A percentile compares a stretch with the other conserved stretches of the same genome.
Conservation (phyloP, 306 rosid genomes). For the Dryas alaskensis region DNA sequence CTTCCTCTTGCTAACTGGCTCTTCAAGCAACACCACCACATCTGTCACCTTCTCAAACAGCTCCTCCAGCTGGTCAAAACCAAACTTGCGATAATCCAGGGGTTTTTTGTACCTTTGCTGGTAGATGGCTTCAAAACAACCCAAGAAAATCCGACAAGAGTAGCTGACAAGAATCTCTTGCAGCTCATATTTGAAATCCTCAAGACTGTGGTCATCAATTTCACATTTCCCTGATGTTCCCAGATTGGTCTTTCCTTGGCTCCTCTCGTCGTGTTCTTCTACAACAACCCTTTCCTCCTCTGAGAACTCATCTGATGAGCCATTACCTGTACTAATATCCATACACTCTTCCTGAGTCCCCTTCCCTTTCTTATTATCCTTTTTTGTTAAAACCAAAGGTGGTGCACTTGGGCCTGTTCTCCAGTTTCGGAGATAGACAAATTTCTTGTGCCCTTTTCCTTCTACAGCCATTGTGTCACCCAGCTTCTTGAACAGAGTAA, state of each 20-base stretch:
- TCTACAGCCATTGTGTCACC: conserved; percentile 59
- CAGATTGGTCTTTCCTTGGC: conserved; percentile 34
- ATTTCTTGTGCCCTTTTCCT: conserved; percentile 67
- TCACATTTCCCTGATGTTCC: conserved; percentile 36
- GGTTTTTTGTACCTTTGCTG: conserved; percentile 76
- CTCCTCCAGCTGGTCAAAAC: conserved; percentile 69
- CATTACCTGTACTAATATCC: conserved; percentile 44
- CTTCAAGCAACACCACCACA: conserved; percentile 78
- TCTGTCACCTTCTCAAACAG: conserved; percentile 69
- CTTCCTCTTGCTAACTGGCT: conserved; percentile 68
- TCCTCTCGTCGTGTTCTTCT: conserved; percentile 48
- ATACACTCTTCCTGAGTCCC: conserved; percentile 54
- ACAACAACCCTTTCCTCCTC: conserved; percentile 78
- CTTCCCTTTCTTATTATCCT: conserved; percentile 75
- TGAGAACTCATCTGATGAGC: conserved; percentile 79
- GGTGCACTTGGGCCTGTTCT: conserved; percentile 77
- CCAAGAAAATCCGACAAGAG: conserved; percentile 74
- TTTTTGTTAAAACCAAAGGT: conserved; percentile 55
- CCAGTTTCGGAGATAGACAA: conserved; percentile 64
- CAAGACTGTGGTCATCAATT: conserved; percentile 37
- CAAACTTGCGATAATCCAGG: conserved; percentile 57
- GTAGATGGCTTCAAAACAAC: conserved; percentile 73
- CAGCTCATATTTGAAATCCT: conserved; percentile 71
- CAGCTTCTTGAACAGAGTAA: conserved; percentile 88
- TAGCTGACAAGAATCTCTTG: conserved; percentile 95